Evolutionary conservation across 2,329 filamentous ascomycete species (phyloP), one percentile per base, ranked within the genome.

Genomic region (Pseudocercospora crystallina): DNA sequence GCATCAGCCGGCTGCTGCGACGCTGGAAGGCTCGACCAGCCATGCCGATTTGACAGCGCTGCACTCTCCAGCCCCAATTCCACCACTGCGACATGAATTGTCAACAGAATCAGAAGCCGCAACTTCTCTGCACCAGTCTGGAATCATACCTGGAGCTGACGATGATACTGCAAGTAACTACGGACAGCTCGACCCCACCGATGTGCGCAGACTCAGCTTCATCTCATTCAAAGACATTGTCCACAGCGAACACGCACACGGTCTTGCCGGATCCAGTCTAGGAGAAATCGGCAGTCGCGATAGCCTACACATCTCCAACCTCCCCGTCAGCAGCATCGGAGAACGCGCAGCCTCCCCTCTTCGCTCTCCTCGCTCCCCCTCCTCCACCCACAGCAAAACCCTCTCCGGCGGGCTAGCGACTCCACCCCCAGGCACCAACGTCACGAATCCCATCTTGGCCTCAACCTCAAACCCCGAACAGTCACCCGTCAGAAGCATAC

Each of bases 181-280:
- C 68, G 89, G 86, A 30, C 83, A 85, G 39, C 75, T 92, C 54
- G 90, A 96, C 64, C 81, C 80, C 34, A 79, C 82, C 40, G 91
- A 96, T 63, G 82, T 95, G 13, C 85, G 89, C 39, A 84, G 92
- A 15, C 74, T 97, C 56, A 94, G 88, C 69, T 97, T 97, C 73
- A 95, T 97, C 67, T 96, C 90, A 7, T 97, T 97, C 71, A 91
- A 92, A 54, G 92, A 97, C 64, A 90, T 97, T 8, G 90, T 97
- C 35, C 90, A 95, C 67, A 81, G 86, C 31, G 89, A 94, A 68
- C 88, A 92, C 63, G 56, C 61, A 20, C 59, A 65, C 26, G 43
- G 39, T 14, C 53, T 56, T 26, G 46, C 57, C n/a, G 53, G 55
- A 12, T 60, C 58, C 30, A 47, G 54, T 5, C 32, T 63, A 8